Evolutionary conservation across 176 grass and related monocot species (phyloP).

Genomic region (Avena atlantica): DNA sequence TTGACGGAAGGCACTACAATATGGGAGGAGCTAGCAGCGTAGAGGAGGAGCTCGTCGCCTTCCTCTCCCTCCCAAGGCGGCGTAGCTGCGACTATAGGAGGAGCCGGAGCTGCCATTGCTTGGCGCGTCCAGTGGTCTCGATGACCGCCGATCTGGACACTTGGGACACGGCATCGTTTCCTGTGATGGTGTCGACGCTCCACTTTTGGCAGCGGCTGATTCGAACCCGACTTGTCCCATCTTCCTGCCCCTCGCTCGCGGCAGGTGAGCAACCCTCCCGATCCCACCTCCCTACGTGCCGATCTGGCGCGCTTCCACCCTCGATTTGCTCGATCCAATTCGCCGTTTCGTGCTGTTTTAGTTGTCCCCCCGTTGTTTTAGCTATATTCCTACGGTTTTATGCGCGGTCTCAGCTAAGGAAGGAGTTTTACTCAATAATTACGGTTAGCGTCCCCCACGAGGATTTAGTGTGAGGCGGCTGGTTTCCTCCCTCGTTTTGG

Average conservation of each 20-base stretch:
- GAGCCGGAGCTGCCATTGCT: too few relatives aligned
- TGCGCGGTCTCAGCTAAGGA: too few relatives aligned
- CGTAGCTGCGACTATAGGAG: too few relatives aligned
- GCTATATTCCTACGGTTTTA: conserved; percentile 22
- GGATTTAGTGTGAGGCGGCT: neutral
- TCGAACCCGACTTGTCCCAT: neutral
- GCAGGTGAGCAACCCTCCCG: conserved; percentile 6
- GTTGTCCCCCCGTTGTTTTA: neutral
- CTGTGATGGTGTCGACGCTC: too few relatives aligned
- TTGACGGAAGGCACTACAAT: too few relatives aligned
- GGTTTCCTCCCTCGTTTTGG: neutral
- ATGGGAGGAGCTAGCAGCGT: too few relatives aligned
- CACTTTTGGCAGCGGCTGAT: neutral
- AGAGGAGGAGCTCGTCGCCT: too few relatives aligned
- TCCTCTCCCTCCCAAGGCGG: too few relatives aligned
- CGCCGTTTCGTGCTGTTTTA: neutral
- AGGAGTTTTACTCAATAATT: neutral
- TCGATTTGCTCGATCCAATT: conserved; percentile 36
- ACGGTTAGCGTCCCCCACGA: too few relatives aligned
- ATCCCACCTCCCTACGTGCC: neutral
- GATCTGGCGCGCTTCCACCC: neutral
- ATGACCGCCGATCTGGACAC: too few relatives aligned
- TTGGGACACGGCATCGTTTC: too few relatives aligned
- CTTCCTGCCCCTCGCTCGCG: neutral
- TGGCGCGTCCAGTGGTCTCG: too few relatives aligned